phyloP scores from a whole-genome alignment of 2,329 filamentous ascomycete genomes.

The Endothia cerciana region DNA sequence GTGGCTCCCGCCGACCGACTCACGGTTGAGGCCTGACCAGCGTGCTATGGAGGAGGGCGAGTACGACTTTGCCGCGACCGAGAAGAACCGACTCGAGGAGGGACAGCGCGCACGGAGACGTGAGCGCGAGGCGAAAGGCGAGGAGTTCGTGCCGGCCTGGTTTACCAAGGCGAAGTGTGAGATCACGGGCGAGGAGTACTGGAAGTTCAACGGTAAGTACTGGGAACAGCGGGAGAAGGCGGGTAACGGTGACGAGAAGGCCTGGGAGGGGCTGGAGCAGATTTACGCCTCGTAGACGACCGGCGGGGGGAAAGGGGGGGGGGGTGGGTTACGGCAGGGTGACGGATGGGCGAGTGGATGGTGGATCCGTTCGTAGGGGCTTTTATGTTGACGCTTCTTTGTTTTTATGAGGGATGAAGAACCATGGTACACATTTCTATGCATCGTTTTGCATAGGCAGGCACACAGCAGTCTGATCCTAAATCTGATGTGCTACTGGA shows the following conservation, averaged over 20 bases:
- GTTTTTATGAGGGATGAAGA: not conserved
- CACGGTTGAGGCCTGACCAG: conserved; percentile 90
- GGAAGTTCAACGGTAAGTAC: conserved; percentile 87
- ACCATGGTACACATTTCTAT: not conserved
- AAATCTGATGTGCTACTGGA: not conserved
- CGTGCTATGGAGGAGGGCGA: conserved; percentile 98
- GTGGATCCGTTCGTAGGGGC: not conserved
- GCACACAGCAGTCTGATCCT: conserved; percentile 3
- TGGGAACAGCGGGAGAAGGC: conserved; percentile 76
- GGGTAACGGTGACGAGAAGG: conserved; percentile 58
- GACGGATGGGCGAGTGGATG: not conserved
- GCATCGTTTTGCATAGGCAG: conserved; percentile 1
- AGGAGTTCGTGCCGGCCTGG: conserved; percentile 85
- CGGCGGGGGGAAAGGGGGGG: conserved; percentile 6
- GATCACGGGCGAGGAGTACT: conserved; percentile 85
- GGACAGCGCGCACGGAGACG: conserved; percentile 80
- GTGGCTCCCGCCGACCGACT: conserved; percentile 88
- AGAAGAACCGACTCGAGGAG: conserved; percentile 95
- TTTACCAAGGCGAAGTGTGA: conserved; percentile 75
- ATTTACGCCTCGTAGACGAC: conserved; percentile 70
- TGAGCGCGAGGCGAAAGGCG: conserved; percentile 73
- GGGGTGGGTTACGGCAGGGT: not conserved
- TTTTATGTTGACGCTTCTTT: not conserved
- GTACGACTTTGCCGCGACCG: conserved; percentile 88
- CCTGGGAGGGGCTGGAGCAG: conserved; percentile 76